Evolutionary conservation across 2,329 filamentous ascomycete species (phyloP), one percentile per base, ranked within the genome.

Genomic region (Aspergillus tanneri): DNA sequence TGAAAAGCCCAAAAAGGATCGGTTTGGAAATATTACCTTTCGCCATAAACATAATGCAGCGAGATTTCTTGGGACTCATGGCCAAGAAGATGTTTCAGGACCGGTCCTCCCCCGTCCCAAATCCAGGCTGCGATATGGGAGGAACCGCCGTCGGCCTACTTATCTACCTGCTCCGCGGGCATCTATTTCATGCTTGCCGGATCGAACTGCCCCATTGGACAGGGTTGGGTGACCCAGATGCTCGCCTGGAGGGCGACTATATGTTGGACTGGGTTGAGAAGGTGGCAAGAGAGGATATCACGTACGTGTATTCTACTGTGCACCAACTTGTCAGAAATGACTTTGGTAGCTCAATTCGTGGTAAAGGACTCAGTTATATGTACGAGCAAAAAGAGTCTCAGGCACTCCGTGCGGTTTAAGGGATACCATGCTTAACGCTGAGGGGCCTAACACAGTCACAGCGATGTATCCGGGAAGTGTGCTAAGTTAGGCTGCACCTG

Each of bases 141-240:
- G 21, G 34, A 54, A 0, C 41, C 42, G 1, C 61, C 64, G 0
- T 39, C 57, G 16, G 56, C 57, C 5, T 66, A 67, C 18, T 54
- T 66, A 8, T 54, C 53, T 1, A 34, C 62, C 2, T 57, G 57
- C 5, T 54, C 52, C 0, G 53, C 43, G 0, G 55, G 54, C 6
- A 48, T 53, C 1, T 63, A 65, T 35, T 66, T 67, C 25, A 56
- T 64, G 14, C 57, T 61, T 24, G 56, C 53, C 10, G 63, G 62
- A 2, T 61, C 63, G 2, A 57, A 60, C 32, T 45, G 22, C 6
- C 49, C 43, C 0, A 36, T 61, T 36, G 59, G 60, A 9, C 61
- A 65, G 47, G 62, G 60, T 1, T 56, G 50, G 43, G 49, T 60
- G 2, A 49, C 57, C 2, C 41, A 38, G 12, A 50, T 47, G 41